Evolutionary conservation across 2,329 filamentous ascomycete species (phyloP), one percentile per base, ranked within the genome.

Genomic region (Fusarium gaditjirri): DNA sequence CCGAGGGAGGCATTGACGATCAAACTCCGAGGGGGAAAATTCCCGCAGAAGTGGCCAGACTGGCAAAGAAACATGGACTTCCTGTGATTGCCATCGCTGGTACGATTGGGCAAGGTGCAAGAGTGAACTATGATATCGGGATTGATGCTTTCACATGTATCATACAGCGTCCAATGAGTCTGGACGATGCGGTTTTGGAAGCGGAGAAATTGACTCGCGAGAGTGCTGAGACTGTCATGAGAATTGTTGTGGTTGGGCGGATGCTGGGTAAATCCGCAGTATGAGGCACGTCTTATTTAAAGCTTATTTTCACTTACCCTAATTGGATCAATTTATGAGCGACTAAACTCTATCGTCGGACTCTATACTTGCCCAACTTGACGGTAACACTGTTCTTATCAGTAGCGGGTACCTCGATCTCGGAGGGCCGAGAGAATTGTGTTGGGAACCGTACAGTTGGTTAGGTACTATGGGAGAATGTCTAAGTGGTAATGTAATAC

Each of bases 1-100:
- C 85, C 4, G 86, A 88, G 72, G 86, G 86, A 2, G 84, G 85
- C 14, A 81, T 88, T 21, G 86, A 88, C 68, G 81, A 82, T 49
- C 86, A 88, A 69, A 87, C 85, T 1, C 83, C 85, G 1, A 78
- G 81, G 46, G 86, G 86, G 5, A 88, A 88, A 74, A 87, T 88
- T 69, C 86, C 86, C 13, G 85, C 83, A 6, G 86, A 88, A 73
- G 82, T 88, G 31, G 86, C 85, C 14, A 78, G 81, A 57, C 81
- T 85, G 14, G 86, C 86, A 6, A 85, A 83, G 73, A 77, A 78
- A 56, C 81, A 81, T 65, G 81, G 82, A 8, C 79, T 85, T 6
- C 85, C 85, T 0, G 86, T 88, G 4, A 77, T 82, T 43, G 81
- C 80, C 17, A 78, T 83, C 52, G 81, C 80, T 5, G 81, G 81